Percentiles rank a stretch among this genome's conserved stretches.
Evolutionary conservation across 1,139 yeast species (phyloP).

Genomic region (Hemisphaericaspora xylofermentans): DNA sequence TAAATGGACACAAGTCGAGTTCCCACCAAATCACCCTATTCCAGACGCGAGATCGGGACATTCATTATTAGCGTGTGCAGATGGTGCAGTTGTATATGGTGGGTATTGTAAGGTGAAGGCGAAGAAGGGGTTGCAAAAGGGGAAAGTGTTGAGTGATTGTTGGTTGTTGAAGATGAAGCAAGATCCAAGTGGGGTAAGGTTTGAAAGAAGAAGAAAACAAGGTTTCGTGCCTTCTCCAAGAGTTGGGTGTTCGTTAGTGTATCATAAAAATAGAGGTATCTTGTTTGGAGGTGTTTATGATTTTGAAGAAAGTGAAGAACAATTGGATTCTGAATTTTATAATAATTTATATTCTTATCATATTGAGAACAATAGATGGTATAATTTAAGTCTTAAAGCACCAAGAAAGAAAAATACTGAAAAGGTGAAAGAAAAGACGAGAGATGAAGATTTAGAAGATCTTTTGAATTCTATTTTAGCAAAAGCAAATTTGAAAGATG

Average conservation of each 20-base stretch:
- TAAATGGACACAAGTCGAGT: conserved; percentile 88
- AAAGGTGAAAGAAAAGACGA: conserved; percentile 47
- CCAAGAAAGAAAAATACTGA: conserved; percentile 51
- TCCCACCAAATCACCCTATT: conserved; percentile 73
- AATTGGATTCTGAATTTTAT: conserved; percentile 79
- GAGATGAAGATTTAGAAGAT: conserved; percentile 83
- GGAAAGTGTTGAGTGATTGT: conserved; percentile 84
- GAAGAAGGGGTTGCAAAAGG: conserved; percentile 83
- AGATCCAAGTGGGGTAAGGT: conserved; percentile 74
- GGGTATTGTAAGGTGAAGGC: conserved; percentile 95
- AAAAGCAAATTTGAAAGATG: conserved; percentile 65
- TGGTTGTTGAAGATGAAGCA: conserved; percentile 89
- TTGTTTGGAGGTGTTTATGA: conserved; percentile 96
- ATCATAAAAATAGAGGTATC: conserved; percentile 90
- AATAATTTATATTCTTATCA: conserved; percentile 82
- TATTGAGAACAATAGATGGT: conserved; percentile 88
- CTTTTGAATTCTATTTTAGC: conserved; percentile 73
- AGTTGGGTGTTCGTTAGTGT: conserved; percentile 90
- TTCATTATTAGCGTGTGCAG: conserved; percentile 75
- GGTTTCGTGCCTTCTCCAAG: conserved; percentile 89
- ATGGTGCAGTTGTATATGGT: conserved; percentile 87
- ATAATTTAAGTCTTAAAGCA: conserved; percentile 65
- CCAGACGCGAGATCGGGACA: conserved; percentile 97
- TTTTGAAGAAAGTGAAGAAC: conserved; percentile 92
- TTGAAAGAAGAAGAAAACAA: conserved; percentile 88